Base-by-base conservation (phyloP, 2,329 filamentous ascomycete species). In the Fusarium humuli region DNA sequence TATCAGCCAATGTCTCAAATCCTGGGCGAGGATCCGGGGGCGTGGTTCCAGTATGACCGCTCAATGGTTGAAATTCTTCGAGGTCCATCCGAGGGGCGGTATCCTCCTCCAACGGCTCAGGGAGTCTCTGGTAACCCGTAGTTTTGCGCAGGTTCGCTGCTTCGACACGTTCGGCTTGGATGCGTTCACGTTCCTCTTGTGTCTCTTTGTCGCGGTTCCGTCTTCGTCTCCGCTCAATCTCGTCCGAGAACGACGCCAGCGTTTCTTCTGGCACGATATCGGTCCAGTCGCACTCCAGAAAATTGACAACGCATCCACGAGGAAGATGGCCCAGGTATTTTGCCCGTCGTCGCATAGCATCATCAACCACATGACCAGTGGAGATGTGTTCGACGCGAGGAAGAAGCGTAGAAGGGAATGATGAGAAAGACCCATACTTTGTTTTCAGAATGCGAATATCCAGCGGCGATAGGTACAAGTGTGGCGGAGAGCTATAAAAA, bases 211-310 rank as follows among this genome's bases (percentile, higher is more conserved):
- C 94, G 8, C 86, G 85, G 73, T 97, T 94, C 57, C 88, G 87
- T 79, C 91, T 94, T 59, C 94, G 86, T 56, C 94, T 87, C 60
- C 88, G 87, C 70, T 93, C 92, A 56, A 96, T 91, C 64, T 97
- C 94, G 0, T 84, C 81, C n/a, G 86, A 84, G 79, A 97, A 98
- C 2, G 86, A 86, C 41, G 89, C 89, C n/a, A 98, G 83, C 6
- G 93, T 87, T 53, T 93, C 91, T 1, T 90, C 85, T 5, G 90
- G 86, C 7, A 98, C 92, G 40, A 96, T 92, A 71, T 97, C 94
- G 5, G 93, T 94, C 94, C 94, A 98, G 78, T 98, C 94, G 76
- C 94, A 98, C 80, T 98, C 94, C 2, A 98, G 80, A 75, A 97
- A 97, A 71, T 87, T 94, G 44, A 98, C 92, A 71, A 97, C 91